These are phyloP conservation scores for Xylariomycetidae sp. DNA, from an alignment of 2,329 filamentous ascomycete species.

Conservation along the genomic window DNA sequence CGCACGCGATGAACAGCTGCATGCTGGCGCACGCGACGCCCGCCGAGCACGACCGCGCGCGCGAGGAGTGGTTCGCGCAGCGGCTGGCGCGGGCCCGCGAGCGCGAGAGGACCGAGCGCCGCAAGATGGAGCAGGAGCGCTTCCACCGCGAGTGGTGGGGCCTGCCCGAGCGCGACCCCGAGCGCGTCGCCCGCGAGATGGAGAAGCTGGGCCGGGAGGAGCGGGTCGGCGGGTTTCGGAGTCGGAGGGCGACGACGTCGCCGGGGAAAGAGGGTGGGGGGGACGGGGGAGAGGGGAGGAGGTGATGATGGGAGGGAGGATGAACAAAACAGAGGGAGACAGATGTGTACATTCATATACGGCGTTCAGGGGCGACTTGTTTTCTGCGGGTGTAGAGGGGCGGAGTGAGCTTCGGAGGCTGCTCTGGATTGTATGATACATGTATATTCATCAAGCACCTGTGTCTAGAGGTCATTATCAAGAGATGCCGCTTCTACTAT, in stretches of 20 bases:
- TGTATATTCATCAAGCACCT: too few relatives aligned
- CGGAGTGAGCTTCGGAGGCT: too few relatives aligned
- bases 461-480: too few relatives aligned
- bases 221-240: conserved; percentile 43
- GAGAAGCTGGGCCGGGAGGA: conserved; percentile 45
- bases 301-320: neutral
- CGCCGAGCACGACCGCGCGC: conserved; percentile 76
- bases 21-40: conserved; percentile 84
- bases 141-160: conserved; percentile 66
- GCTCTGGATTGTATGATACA: too few relatives aligned
- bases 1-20: conserved; percentile 86
- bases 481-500: too few relatives aligned
- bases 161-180: conserved; percentile 49
- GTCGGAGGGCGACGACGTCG: neutral
- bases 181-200: conserved; percentile 43
- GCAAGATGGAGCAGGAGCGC: conserved; percentile 56
- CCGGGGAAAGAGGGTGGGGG: conserved; percentile 3
- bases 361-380: neutral
- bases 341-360: neutral
- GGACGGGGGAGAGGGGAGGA: conserved; percentile 2
- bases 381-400: too few relatives aligned
- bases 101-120: conserved; percentile 56
- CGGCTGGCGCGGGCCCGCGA: conserved; percentile 64
- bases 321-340: neutral
- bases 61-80: conserved; percentile 87